phyloP scores from a whole-genome alignment of 768 basidiomycete genomes.

The Obba rivulosa region DNA sequence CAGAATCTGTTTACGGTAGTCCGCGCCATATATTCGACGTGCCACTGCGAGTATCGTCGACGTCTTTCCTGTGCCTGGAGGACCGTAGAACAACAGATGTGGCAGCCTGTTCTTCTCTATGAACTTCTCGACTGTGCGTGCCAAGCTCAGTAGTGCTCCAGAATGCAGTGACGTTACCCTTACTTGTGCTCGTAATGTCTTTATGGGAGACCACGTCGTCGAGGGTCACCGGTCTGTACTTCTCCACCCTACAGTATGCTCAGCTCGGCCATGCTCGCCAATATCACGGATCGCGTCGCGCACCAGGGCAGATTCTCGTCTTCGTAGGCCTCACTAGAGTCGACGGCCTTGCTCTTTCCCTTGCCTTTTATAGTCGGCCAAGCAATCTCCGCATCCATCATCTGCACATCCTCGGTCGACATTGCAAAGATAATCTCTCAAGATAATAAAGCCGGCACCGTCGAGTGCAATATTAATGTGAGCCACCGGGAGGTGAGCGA shows the following conservation, averaged over 20 bases:
- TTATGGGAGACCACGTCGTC: slow-evolving; percentile 96
- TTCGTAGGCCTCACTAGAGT: slow-evolving; percentile 30
- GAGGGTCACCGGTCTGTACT: slow-evolving; percentile 88
- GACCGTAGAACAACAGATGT: slow-evolving; percentile 95
- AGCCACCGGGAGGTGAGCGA: background rate
- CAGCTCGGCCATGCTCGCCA: slow-evolving; percentile 1
- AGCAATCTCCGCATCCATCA: slow-evolving; percentile 40
- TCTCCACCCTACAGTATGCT: slow-evolving; percentile 75
- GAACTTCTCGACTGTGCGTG: slow-evolving; percentile 80
- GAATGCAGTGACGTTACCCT: slow-evolving; percentile 19
- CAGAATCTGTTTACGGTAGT: slow-evolving; percentile 87
- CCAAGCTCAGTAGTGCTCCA: slow-evolving; percentile 6
- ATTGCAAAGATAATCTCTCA: too few relatives aligned
- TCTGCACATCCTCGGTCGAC: slow-evolving; percentile 46
- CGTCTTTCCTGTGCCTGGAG: slow-evolving; percentile 98
- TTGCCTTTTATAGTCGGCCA: slow-evolving; percentile 35
- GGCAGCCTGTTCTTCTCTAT: slow-evolving; percentile 93
- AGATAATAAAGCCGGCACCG: too few relatives aligned
- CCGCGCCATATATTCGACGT: slow-evolving; percentile 84
- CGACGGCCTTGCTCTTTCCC: slow-evolving; percentile 66
- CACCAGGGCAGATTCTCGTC: slow-evolving; percentile 84
- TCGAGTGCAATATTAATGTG: too few relatives aligned
- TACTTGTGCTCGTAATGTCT: slow-evolving; percentile 93
- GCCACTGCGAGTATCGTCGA: slow-evolving; percentile 96
- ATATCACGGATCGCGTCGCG: slow-evolving; percentile 19